phyloP scores from a whole-genome alignment of 768 basidiomycete species.

The Flagelloscypha sp. region DNA sequence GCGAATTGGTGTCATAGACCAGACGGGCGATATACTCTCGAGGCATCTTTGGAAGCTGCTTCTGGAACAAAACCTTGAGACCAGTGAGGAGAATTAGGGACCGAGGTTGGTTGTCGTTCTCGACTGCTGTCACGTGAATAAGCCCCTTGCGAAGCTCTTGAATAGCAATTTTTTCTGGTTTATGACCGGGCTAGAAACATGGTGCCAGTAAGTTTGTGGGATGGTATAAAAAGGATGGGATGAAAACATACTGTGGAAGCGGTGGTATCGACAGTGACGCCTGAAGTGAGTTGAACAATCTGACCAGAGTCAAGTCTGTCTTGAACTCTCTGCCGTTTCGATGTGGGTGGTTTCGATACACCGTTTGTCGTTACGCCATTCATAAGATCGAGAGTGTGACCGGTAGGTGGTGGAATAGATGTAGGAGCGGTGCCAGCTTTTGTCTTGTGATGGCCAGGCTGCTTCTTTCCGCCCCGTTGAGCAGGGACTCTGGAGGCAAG shows the following conservation, averaged over 20 bases:
- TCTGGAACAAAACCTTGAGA: slow-evolving; percentile 95
- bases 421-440: slow-evolving; percentile 52
- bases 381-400: slow-evolving; percentile 28
- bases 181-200: slow-evolving; percentile 38
- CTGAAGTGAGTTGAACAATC: slow-evolving; percentile 68
- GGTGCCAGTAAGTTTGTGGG: slow-evolving; percentile 2
- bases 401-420: slow-evolving; percentile 32
- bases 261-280: slow-evolving; percentile 67
- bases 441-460: slow-evolving; percentile 47
- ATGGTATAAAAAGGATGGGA: slow-evolving; percentile 2
- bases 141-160: slow-evolving; percentile 75
- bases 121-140: slow-evolving; percentile 77
- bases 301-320: slow-evolving; percentile 76
- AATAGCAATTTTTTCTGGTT: slow-evolving; percentile 69
- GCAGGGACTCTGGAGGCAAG: slow-evolving; percentile 39
- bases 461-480: slow-evolving; percentile 47
- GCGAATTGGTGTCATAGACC: slow-evolving; percentile 90
- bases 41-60: slow-evolving; percentile 98
- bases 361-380: slow-evolving; percentile 25
- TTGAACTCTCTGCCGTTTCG: slow-evolving; percentile 70
- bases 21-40: slow-evolving; percentile 95
- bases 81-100: slow-evolving; percentile 84
- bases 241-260: slow-evolving; percentile 34
- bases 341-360: slow-evolving; percentile 44
- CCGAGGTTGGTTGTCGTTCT: slow-evolving; percentile 70